Percentiles rank a stretch among this genome's conserved stretches.
These are phyloP conservation scores for Cicer yamashitae DNA, from an alignment of 306 rosid species.

Conservation along the genomic window DNA sequence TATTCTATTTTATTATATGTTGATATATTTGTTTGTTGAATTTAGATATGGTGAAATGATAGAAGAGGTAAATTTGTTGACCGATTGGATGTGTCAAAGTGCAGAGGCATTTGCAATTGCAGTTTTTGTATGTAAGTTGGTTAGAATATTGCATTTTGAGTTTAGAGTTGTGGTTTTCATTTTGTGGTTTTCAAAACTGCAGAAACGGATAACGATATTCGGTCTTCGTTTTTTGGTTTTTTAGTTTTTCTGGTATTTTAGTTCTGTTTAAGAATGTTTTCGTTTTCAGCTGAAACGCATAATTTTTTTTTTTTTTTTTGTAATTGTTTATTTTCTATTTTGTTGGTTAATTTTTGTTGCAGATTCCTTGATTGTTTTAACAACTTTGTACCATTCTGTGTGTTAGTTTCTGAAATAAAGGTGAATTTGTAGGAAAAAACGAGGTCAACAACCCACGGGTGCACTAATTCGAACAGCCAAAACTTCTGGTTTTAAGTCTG, in stretches of 20 bases:
- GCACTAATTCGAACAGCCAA: slow-evolving; percentile 52
- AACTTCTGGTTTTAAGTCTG: slow-evolving; percentile 61
- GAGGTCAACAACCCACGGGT: slow-evolving; percentile 78
- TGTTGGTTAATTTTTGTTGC: too few species aligned
- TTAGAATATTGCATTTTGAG: not conserved
- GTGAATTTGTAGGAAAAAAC: slow-evolving; percentile 60
- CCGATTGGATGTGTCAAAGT: slow-evolving; percentile 72
- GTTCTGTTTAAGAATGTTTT: too few species aligned
- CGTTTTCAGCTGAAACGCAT: too few species aligned
- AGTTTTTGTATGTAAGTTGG: slow-evolving; percentile 68
- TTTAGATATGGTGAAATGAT: slow-evolving; percentile 74
- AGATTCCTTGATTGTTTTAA: too few species aligned
- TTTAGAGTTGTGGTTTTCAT: not conserved
- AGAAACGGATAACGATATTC: too few species aligned
- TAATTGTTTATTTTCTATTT: too few species aligned
- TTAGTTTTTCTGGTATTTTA: too few species aligned
- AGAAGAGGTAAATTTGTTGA: slow-evolving; percentile 48
- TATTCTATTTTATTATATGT: not conserved
- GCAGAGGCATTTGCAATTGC: slow-evolving; percentile 79
- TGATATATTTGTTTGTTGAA: slow-evolving; percentile 7
- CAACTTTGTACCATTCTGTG: not conserved
- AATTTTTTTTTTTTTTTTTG: too few species aligned
- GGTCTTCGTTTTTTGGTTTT: too few species aligned
- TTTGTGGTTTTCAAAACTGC: not conserved
- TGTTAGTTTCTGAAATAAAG: slow-evolving; percentile 26